Evolutionary conservation across 768 basidiomycete species (phyloP).

Genomic region (Leccinum barrowsii): DNA sequence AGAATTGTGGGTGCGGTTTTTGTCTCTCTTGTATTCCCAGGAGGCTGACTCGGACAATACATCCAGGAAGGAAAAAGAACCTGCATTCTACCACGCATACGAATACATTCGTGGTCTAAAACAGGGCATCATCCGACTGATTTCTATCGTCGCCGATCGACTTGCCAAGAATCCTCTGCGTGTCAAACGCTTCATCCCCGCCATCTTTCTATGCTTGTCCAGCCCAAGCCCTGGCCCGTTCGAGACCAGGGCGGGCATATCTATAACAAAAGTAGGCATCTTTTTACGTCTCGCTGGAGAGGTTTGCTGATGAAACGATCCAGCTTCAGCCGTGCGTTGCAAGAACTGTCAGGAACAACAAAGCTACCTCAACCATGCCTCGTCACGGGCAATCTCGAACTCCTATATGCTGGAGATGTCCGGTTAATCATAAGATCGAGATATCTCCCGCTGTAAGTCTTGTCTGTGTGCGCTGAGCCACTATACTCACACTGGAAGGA

Average conservation of each 20-base stretch:
- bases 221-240: slow-evolving; percentile 82
- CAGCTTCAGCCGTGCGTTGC: slow-evolving; percentile 83
- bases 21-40: not conserved
- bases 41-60: slow-evolving; percentile 1
- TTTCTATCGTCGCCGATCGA: slow-evolving; percentile 72
- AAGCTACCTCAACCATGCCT: no score
- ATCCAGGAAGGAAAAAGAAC: slow-evolving; percentile 69
- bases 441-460: slow-evolving; percentile 55
- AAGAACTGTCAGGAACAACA: slow-evolving; percentile 56
- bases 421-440: slow-evolving; percentile 97
- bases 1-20: slow-evolving; percentile 45
- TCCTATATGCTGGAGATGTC: slow-evolving; percentile 86
- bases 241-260: slow-evolving; percentile 82
- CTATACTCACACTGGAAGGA: not conserved
- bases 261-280: slow-evolving; percentile 61
- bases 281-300: not conserved
- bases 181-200: slow-evolving; percentile 78
- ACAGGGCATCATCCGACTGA: slow-evolving; percentile 87
- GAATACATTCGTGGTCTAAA: slow-evolving; percentile 93
- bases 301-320: slow-evolving; percentile 1
- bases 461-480: not conserved
- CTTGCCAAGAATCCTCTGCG: slow-evolving; percentile 70
- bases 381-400: slow-evolving; percentile 37
- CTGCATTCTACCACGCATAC: slow-evolving; percentile 88
- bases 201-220: slow-evolving; percentile 92